These are phyloP conservation scores for Beauveria scarabaeidicola DNA, from an alignment of 2,329 filamentous ascomycete species.

Conservation along the genomic window DNA sequence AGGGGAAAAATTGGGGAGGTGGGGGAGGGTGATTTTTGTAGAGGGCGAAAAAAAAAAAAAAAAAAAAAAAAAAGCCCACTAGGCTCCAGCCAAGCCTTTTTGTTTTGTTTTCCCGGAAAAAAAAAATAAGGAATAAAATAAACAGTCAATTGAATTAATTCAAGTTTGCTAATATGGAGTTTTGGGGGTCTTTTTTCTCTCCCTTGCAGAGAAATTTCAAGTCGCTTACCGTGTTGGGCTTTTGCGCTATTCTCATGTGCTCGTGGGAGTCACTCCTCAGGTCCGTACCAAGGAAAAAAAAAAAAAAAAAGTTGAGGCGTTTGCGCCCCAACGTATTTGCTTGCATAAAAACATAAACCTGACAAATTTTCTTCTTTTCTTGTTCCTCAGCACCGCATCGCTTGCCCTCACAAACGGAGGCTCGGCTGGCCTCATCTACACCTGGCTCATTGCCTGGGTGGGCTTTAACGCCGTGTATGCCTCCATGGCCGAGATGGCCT, in stretches of 20 bases:
- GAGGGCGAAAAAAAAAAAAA: too few species aligned
- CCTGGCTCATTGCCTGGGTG: constrained; percentile 24
- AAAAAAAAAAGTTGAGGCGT: too few species aligned
- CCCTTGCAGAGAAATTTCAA: constrained; percentile 26
- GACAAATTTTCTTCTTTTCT: neutral
- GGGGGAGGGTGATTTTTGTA: too few species aligned
- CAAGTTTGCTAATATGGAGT: neutral
- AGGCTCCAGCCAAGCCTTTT: neutral
- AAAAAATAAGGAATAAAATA: neutral
- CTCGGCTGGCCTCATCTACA: constrained; percentile 33
- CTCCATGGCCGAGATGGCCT: constrained; percentile 36
- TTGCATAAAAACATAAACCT: neutral
- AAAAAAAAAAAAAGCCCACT: too few species aligned
- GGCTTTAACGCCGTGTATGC: constrained; percentile 25
- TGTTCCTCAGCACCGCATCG: constrained; percentile 9
- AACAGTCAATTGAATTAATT: neutral
- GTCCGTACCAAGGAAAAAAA: constrained; percentile 9
- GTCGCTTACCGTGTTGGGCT: constrained; percentile 32
- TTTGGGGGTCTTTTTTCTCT: too few species aligned
- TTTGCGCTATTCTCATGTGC: constrained; percentile 31
- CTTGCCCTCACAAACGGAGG: constrained; percentile 27
- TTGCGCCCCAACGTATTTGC: too few species aligned
- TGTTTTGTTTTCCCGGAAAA: neutral
- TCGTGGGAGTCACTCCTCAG: constrained; percentile 33
- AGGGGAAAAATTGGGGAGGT: neutral